phyloP scores from a whole-genome alignment of 306 rosid species.

The Prinsepia uniflora region DNA sequence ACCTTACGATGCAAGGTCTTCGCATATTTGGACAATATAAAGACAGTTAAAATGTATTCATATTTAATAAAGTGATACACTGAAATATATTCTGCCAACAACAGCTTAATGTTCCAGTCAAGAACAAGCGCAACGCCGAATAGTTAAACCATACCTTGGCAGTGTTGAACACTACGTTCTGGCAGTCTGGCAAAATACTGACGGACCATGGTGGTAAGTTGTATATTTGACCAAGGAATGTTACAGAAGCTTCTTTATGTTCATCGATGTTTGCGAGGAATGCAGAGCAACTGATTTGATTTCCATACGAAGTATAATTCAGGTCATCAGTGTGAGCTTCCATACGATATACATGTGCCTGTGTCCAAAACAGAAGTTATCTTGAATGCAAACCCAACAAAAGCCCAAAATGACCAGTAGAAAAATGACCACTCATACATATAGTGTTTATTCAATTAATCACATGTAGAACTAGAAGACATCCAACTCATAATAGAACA shows the following conservation, averaged over 20 bases:
- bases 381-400: slow-evolving; percentile 7
- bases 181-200: slow-evolving; percentile 92
- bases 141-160: slow-evolving; percentile 69
- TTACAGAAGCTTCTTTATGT: slow-evolving; percentile 51
- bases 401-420: not conserved
- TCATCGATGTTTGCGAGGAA: slow-evolving; percentile 95
- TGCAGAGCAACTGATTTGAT: slow-evolving; percentile 59
- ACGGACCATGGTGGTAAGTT: slow-evolving; percentile 93
- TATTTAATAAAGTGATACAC: not conserved
- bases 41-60: not conserved
- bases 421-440: not conserved
- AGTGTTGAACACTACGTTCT: slow-evolving; percentile 66
- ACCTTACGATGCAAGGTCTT: not conserved
- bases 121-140: slow-evolving; percentile 2
- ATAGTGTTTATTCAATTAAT: not conserved
- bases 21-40: not conserved
- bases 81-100: slow-evolving; percentile 10
- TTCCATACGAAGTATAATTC: slow-evolving; percentile 36
- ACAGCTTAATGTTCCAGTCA: not conserved
- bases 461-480: not conserved
- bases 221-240: slow-evolving; percentile 71
- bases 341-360: slow-evolving; percentile 71
- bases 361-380: slow-evolving; percentile 18
- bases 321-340: slow-evolving; percentile 30
- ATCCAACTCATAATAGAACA: not conserved